Evolutionary conservation across 2,329 filamentous ascomycete genomes (phyloP).

Genomic region (Fusarium chuoi): DNA sequence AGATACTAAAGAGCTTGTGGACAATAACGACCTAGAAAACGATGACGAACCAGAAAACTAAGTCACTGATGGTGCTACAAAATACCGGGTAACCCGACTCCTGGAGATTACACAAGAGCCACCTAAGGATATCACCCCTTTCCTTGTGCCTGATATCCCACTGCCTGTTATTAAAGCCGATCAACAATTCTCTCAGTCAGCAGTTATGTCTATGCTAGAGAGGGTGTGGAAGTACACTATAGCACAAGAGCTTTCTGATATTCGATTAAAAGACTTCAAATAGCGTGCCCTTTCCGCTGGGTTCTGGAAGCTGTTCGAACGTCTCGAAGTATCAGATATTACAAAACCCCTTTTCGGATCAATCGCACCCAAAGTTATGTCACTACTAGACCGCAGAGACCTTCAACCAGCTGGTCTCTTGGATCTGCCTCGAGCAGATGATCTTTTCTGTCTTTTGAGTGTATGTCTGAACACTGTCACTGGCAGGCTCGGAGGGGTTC

Average conservation of each 20-base stretch:
- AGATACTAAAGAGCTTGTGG: not conserved
- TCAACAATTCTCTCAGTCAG: not conserved
- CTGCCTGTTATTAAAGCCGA: not conserved
- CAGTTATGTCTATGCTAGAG: not conserved
- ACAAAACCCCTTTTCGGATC: not conserved
- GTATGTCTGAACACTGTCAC: not conserved
- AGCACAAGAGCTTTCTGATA: not conserved
- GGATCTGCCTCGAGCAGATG: not conserved
- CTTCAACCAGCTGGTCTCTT: not conserved
- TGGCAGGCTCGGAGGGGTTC: not conserved
- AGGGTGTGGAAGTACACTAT: not conserved
- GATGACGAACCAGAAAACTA: too few relatives aligned
- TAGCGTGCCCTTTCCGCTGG: not conserved
- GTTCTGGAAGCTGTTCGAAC: not conserved
- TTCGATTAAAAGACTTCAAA: not conserved
- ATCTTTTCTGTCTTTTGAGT: not conserved
- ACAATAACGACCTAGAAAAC: not conserved
- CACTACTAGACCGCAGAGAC: not conserved
- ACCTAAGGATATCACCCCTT: not conserved
- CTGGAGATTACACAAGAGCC: not conserved
- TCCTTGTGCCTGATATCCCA: not conserved
- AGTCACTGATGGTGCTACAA: not conserved
- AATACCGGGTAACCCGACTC: not conserved
- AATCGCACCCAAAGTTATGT: not conserved
- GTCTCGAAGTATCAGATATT: not conserved